Conservation (phyloP, 208 protist species). For the Leishmania tarentolae region DNA sequence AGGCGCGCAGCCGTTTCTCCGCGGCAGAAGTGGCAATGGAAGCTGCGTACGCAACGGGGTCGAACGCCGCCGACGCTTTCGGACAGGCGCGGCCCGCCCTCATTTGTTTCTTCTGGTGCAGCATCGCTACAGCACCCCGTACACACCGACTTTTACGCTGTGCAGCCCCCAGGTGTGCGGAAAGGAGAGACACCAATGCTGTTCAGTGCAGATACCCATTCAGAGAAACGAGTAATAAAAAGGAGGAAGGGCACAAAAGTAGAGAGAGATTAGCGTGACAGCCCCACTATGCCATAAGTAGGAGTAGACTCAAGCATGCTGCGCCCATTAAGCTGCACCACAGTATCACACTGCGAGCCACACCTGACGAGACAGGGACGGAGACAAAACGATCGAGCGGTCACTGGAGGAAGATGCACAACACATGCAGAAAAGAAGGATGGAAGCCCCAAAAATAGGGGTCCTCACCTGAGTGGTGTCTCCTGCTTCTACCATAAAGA, state of each 20-base stretch:
- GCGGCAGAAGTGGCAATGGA: conserved; percentile 30
- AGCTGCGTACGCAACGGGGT: conserved; percentile 37
- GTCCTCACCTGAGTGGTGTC: background rate
- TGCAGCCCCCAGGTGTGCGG: background rate
- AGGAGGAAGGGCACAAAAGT: background rate
- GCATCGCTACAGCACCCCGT: background rate
- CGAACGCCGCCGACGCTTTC: conserved; percentile 11
- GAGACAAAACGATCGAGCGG: background rate
- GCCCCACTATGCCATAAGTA: background rate
- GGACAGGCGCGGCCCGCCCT: background rate
- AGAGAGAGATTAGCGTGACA: background rate
- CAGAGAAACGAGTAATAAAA: background rate
- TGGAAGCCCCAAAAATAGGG: too few relatives aligned
- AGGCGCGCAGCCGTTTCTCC: conserved; percentile 23
- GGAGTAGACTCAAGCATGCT: background rate
- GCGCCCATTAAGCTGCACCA: background rate
- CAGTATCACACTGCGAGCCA: background rate
- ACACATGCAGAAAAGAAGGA: background rate
- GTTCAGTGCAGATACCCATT: background rate
- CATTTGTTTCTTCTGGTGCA: background rate
- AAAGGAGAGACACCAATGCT: background rate
- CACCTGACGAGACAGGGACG: background rate
- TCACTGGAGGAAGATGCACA: background rate
- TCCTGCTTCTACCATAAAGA: background rate
- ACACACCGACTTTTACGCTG: background rate